These are phyloP conservation scores for Ustilago shanxiensis DNA, from an alignment of 1,284 basidiomycete species.

Conservation along the genomic window DNA sequence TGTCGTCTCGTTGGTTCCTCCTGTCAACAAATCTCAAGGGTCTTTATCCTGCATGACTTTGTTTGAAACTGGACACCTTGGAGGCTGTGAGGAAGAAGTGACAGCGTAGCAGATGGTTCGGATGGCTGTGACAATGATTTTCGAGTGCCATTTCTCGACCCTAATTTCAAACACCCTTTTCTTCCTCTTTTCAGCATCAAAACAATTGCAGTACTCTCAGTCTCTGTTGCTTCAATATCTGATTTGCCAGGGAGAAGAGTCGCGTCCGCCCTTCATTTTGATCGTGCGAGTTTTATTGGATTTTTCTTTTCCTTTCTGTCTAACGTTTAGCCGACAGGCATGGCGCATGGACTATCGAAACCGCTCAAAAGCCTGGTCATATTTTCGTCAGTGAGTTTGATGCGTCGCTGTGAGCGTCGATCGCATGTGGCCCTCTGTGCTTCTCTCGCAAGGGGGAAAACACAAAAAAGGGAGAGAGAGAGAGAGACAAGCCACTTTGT, in stretches of 20 bases:
- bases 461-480: too few species aligned
- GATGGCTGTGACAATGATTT: background rate
- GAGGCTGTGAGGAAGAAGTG: background rate
- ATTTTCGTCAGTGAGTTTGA: background rate
- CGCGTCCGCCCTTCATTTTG: background rate
- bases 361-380: background rate
- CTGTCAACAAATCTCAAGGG: too few species aligned
- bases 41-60: background rate
- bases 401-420: background rate
- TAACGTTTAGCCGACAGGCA: background rate
- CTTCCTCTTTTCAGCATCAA: too few species aligned
- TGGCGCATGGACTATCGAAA: background rate
- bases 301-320: background rate
- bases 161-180: background rate
- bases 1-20: too few species aligned
- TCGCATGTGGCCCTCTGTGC: too few species aligned
- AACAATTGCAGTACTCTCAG: too few species aligned
- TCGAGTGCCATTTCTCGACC: constrained; percentile 2
- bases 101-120: background rate
- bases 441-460: too few species aligned
- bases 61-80: background rate
- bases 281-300: too few species aligned
- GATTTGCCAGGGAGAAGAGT: background rate
- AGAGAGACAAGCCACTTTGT: too few species aligned
- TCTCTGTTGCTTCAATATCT: background rate